A percentile compares a stretch with the other conserved stretches of the same genome.
These are phyloP conservation scores for Globisporangium megalacanthum DNA, from an alignment of 352 stramenopile species.

Conservation along the genomic window DNA sequence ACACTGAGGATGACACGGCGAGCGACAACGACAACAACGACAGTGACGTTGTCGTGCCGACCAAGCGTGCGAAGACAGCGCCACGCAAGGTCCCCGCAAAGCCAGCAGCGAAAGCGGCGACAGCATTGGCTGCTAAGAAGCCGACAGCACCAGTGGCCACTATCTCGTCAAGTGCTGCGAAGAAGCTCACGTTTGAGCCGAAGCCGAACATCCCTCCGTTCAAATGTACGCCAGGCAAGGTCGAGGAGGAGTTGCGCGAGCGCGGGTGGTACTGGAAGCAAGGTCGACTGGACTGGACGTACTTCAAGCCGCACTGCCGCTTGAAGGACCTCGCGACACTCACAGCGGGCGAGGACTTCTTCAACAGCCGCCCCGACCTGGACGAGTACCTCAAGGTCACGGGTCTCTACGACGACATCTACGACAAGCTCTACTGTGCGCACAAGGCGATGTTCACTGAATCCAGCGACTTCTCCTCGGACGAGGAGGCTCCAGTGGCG, in stretches of 20 bases:
- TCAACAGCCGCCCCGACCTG: constrained; percentile 33
- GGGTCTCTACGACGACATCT: constrained; percentile 37
- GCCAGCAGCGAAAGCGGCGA: neutral
- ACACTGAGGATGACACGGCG: constrained; percentile 1
- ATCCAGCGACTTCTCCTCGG: neutral
- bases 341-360: constrained; percentile 35
- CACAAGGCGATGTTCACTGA: constrained; percentile 20
- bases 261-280: constrained; percentile 68
- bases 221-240: constrained; percentile 50
- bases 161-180: neutral
- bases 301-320: constrained; percentile 37
- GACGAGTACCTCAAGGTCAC: constrained; percentile 34
- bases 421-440: constrained; percentile 29
- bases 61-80: neutral
- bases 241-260: constrained; percentile 45
- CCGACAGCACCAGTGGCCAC: neutral
- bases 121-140: neutral
- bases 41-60: constrained; percentile 1
- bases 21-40: constrained; percentile 10
- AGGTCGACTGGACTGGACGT: constrained; percentile 32
- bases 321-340: constrained; percentile 15
- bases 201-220: constrained; percentile 40
- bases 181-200: constrained; percentile 14
- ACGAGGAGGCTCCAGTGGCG: neutral
- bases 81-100: neutral